Conservation (phyloP, 2,329 filamentous ascomycete genomes). For the Colletotrichum lupini region DNA sequence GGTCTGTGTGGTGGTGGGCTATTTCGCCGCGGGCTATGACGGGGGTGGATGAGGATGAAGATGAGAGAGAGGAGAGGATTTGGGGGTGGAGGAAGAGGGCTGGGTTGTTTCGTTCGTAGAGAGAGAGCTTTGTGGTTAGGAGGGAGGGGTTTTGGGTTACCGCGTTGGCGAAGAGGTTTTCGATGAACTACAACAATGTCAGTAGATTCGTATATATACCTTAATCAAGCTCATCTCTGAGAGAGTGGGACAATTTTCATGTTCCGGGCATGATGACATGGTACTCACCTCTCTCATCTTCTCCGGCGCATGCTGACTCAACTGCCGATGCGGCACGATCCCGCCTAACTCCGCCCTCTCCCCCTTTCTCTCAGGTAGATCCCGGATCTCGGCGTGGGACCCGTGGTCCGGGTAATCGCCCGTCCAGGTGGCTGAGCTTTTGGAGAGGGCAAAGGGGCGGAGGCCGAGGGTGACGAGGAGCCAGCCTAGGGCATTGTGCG, state of each 20-base stretch:
- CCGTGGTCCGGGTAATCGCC: constrained; percentile 25
- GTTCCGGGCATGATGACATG: too few species aligned
- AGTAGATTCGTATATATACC: not conserved
- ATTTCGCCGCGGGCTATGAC: constrained; percentile 44
- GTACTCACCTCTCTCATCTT: constrained; percentile 18
- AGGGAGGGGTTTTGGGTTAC: constrained; percentile 42
- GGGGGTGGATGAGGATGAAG: too few species aligned
- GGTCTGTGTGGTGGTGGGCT: constrained; percentile 51
- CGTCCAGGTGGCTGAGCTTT: constrained; percentile 7
- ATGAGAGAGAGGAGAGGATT: not conserved
- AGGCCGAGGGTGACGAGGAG: constrained; percentile 38
- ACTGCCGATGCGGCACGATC: constrained; percentile 29
- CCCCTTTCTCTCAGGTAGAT: not conserved
- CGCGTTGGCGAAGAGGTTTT: constrained; percentile 28
- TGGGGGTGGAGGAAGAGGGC: constrained; percentile 42
- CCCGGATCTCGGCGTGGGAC: not conserved
- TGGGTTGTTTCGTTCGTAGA: constrained; percentile 45
- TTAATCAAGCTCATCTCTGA: too few species aligned
- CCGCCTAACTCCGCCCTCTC: constrained; percentile 19
- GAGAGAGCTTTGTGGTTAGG: constrained; percentile 42
- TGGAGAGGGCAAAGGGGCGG: constrained; percentile 27
- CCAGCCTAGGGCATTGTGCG: constrained; percentile 55
- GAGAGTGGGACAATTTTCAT: too few species aligned
- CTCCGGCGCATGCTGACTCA: constrained; percentile 31
- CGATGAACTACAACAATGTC: not conserved